A percentile compares a stretch with the other conserved stretches of the same genome.
These are phyloP conservation scores for Hyaloperonospora arabidopsidis DNA, from an alignment of 352 stramenopile genomes.

Conservation along the genomic window DNA sequence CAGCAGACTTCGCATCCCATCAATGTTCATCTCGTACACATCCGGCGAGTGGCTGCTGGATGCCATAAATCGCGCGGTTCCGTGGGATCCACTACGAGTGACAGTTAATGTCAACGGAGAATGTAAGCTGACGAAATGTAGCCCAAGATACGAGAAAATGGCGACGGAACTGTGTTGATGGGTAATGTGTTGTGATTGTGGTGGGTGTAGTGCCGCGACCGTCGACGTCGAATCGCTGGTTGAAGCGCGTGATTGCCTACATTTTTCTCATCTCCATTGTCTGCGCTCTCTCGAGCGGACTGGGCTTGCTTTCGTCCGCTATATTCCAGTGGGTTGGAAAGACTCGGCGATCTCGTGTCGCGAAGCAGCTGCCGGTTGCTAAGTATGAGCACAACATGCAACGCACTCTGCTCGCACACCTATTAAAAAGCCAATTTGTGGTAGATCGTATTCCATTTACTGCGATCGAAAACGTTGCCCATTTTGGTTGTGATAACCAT, in stretches of 20 bases:
- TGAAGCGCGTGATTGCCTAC: constrained; percentile 67
- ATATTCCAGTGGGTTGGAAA: constrained; percentile 60
- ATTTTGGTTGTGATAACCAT: background rate
- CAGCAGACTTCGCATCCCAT: constrained; percentile 51
- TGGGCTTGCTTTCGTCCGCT: constrained; percentile 59
- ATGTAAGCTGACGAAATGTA: constrained; percentile 29
- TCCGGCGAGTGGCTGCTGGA: constrained; percentile 53
- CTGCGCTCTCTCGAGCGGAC: constrained; percentile 66
- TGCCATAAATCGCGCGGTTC: constrained; percentile 26
- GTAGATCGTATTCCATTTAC: constrained; percentile 40
- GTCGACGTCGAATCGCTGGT: constrained; percentile 46
- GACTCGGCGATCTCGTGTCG: constrained; percentile 41
- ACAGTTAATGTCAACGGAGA: constrained; percentile 54
- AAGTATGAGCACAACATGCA: constrained; percentile 52
- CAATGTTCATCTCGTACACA: constrained; percentile 61
- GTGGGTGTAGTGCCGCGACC: constrained; percentile 36
- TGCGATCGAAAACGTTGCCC: constrained; percentile 26
- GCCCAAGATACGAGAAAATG: no score
- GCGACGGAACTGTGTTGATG: background rate
- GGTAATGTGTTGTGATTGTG: constrained; percentile 6
- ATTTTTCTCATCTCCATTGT: constrained; percentile 72
- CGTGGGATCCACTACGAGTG: constrained; percentile 51
- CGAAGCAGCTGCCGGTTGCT: constrained; percentile 48
- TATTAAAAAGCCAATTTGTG: constrained; percentile 40
- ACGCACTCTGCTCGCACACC: constrained; percentile 33